A percentile compares a stretch with the other conserved stretches of the same genome.
Evolutionary conservation across 2,329 filamentous ascomycete genomes (phyloP).

Genomic region (Emmonsia crescens): DNA sequence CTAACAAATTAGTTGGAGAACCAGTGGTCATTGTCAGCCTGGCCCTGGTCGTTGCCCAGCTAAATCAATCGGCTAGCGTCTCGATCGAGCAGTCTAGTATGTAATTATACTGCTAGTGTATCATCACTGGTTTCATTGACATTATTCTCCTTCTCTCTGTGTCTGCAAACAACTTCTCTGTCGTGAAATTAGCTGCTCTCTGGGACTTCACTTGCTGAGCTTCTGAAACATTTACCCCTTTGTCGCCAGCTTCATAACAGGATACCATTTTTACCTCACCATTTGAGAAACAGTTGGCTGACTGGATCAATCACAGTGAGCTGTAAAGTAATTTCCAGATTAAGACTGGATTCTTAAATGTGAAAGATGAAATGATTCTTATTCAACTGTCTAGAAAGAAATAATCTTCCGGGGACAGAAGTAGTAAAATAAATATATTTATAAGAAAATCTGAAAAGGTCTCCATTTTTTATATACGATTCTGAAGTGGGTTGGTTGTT

Average conservation of each 20-base stretch:
- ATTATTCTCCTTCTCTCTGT: background rate
- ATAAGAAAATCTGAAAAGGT: no score
- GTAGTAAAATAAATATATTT: no score
- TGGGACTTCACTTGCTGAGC: background rate
- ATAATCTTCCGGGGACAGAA: background rate
- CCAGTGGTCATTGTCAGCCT: background rate
- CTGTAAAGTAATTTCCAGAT: background rate
- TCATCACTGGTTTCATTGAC: no score
- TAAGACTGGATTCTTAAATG: background rate
- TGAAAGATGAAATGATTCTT: background rate
- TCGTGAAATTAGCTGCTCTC: background rate
- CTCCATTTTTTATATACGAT: no score
- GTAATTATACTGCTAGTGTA: no score
- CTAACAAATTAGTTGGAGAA: background rate
- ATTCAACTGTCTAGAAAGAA: background rate
- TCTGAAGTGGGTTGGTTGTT: no score
- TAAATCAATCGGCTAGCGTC: background rate
- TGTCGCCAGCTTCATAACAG: background rate
- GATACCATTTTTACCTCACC: background rate
- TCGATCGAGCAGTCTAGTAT: background rate
- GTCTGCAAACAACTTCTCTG: no score
- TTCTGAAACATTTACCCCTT: background rate
- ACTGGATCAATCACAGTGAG: background rate
- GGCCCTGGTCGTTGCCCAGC: background rate
- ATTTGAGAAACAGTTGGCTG: background rate